A percentile compares a stretch with the other conserved stretches of the same genome.
These are phyloP conservation scores for Cordyceps militaris DNA, from an alignment of 2,329 filamentous ascomycete species.

Conservation along the genomic window DNA sequence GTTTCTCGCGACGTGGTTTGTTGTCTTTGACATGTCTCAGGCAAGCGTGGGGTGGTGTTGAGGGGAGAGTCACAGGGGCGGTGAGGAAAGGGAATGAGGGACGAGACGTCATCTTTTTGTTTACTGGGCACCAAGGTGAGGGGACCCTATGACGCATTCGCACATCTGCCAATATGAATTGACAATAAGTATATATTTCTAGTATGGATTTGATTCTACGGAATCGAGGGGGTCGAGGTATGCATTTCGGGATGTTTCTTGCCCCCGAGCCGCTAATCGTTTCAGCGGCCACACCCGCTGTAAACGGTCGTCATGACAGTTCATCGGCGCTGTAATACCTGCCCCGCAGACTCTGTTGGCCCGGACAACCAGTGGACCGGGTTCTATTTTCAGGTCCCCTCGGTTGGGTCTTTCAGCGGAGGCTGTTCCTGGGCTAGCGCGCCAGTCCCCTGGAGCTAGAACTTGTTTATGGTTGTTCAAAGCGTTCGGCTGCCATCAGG, in stretches of 20 bases:
- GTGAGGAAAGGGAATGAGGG: not conserved
- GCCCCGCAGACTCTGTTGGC: not conserved
- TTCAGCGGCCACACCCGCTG: not conserved
- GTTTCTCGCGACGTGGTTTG: constrained; percentile 8
- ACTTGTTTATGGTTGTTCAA: not conserved
- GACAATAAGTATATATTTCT: not conserved
- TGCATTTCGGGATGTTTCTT: not conserved
- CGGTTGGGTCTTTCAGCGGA: not conserved
- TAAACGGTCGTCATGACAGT: not conserved
- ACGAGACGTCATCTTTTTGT: not conserved
- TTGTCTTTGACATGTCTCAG: constrained; percentile 10
- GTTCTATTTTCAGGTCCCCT: constrained; percentile 1
- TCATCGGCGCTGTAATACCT: too few relatives aligned
- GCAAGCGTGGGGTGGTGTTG: constrained; percentile 3
- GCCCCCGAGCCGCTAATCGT: not conserved
- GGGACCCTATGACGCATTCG: not conserved
- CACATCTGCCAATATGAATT: not conserved
- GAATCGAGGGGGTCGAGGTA: not conserved
- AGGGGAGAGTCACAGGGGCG: not conserved
- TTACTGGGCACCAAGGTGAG: not conserved
- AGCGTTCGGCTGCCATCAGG: not conserved
- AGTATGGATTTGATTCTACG: not conserved
- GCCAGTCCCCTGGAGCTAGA: not conserved
- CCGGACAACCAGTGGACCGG: constrained; percentile 8
- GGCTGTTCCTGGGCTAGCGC: not conserved